phyloP scores from a whole-genome alignment of 805 yeast genomes.

The Pichia deserticola region DNA sequence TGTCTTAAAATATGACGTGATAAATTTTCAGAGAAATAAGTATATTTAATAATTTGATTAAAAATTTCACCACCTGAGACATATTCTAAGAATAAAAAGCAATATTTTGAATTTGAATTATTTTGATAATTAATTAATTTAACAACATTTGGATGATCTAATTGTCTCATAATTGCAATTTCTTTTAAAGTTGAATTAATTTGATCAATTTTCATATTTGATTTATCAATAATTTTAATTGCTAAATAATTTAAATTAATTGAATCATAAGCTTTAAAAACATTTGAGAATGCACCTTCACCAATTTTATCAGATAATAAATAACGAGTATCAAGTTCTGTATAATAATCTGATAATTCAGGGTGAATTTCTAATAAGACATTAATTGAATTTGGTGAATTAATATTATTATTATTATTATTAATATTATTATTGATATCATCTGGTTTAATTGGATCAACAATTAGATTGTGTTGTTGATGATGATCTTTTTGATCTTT shows the following conservation, averaged over 20 bases:
- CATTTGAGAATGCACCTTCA: constrained; percentile 88
- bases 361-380: constrained; percentile 7
- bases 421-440: background rate
- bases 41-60: constrained; percentile 69
- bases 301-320: constrained; percentile 38
- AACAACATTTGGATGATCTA: constrained; percentile 55
- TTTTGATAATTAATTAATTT: constrained; percentile 49
- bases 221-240: constrained; percentile 66
- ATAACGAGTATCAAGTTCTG: constrained; percentile 24
- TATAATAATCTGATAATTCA: constrained; percentile 18
- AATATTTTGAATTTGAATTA: constrained; percentile 35
- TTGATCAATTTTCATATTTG: constrained; percentile 43
- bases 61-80: constrained; percentile 77
- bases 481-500: background rate
- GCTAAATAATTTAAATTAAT: constrained; percentile 46
- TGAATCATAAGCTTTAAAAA: constrained; percentile 59
- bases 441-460: background rate
- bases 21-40: constrained; percentile 67
- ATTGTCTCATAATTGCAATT: constrained; percentile 62
- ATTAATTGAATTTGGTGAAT: background rate
- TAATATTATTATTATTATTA: background rate
- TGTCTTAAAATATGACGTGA: constrained; percentile 67
- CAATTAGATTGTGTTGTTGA: background rate
- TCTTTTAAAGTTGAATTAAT: constrained; percentile 58
- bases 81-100: constrained; percentile 60